These are phyloP conservation scores for Davidsoniella virescens DNA, from an alignment of 2,329 filamentous ascomycete genomes.

Conservation along the genomic window DNA sequence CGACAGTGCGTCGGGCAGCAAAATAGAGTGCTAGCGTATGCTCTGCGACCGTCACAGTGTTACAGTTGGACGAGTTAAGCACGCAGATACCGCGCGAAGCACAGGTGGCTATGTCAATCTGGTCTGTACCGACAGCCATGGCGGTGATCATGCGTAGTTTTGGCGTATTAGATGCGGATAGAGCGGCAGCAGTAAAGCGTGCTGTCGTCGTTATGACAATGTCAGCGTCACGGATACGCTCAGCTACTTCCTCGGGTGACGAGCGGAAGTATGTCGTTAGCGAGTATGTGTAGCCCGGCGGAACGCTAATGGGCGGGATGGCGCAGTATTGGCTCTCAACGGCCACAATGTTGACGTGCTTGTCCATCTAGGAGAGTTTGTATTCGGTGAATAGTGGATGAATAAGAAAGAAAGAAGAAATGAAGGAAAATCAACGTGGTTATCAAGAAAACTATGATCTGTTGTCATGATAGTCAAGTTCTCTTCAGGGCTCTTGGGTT, in stretches of 20 bases:
- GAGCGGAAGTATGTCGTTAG: constrained; percentile 7
- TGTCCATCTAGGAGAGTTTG: too few species aligned
- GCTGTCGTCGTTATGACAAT: constrained; percentile 17
- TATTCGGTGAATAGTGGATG: too few species aligned
- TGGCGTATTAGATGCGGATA: constrained; percentile 12
- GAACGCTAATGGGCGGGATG: constrained; percentile 10
- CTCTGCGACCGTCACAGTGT: constrained; percentile 66
- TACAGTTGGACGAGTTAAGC: constrained; percentile 63
- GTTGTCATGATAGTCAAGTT: too few species aligned
- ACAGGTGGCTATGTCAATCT: constrained; percentile 59
- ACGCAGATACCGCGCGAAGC: constrained; percentile 62
- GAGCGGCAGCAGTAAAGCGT: constrained; percentile 13
- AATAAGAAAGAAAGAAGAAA: too few species aligned
- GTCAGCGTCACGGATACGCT: constrained; percentile 16
- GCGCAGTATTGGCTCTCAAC: constrained; percentile 9
- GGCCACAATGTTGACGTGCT: constrained; percentile 11
- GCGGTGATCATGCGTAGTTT: constrained; percentile 15
- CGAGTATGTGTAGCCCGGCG: constrained; percentile 6
- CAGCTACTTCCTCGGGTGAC: neutral
- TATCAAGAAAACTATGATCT: too few species aligned
- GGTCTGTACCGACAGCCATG: constrained; percentile 54
- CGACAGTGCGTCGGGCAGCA: constrained; percentile 23
- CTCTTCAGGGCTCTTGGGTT: too few species aligned
- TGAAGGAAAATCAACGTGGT: too few species aligned
- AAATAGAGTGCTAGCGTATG: constrained; percentile 62